Evolutionary conservation across 108 stramenopile species (phyloP), one percentile per base, ranked within the genome.

Genomic region (Cyclostephanos invisitatus): DNA sequence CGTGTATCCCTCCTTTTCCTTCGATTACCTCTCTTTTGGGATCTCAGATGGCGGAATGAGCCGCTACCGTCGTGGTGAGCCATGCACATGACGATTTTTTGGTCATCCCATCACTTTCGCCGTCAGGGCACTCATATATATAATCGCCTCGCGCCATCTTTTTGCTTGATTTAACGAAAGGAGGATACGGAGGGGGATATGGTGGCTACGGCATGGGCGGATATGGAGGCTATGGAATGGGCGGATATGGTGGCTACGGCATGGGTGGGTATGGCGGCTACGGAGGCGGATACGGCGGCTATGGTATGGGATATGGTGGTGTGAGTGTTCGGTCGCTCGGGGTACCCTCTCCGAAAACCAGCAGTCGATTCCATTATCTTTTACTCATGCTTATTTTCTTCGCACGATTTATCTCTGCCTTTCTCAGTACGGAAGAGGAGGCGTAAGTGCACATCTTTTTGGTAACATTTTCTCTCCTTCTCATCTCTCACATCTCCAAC

Each of bases 171-270:
- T 53, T 2, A 53, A 53, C 20, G n/a, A n/a, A 21, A 53, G 17
- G n/a, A n/a, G 21, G 4, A 54, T 18, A 54, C 29, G 50, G 32
- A 35, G 64, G 72, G 56, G 64, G 72, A 29, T 74, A 74, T 44
- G 68, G 66, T 2, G 38, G 67, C 22, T 29, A 24, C 17, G 25
- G 38, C 20, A 49, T 60, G 35, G 46, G 35, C 27, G 40, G n/a
- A 20, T 72, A 74, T 48, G 69, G 69, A 0, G 69, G 69, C 24
- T 62, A 63, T 29, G 71, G 61, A 17, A 47, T 38, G 38, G 60
- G 46, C 22, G 59, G 36, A 72, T 59, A 42, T 14, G 71, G 62
- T 3, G 61, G 58, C 3, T 54, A 55, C 25, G 70, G 62, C 32
- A 53, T 53, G 51, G 51, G 51, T 53, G 51, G 22, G 20, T 53